These are phyloP conservation scores for Paramecium octaurelia DNA, from an alignment of 73 alveolate species.

Conservation along the genomic window DNA sequence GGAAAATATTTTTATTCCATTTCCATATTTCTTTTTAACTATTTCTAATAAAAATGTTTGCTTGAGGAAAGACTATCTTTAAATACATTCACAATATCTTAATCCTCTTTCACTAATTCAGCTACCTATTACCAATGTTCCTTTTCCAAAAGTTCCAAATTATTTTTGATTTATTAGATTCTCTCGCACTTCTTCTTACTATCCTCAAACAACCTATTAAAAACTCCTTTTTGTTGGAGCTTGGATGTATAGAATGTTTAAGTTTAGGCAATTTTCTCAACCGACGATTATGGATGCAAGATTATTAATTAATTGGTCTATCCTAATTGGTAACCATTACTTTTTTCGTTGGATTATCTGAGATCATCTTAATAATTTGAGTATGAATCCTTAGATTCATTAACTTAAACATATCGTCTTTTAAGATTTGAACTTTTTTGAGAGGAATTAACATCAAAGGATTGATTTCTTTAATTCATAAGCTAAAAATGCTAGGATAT, in stretches of 20 bases:
- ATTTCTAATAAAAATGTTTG: slow-evolving; percentile 29
- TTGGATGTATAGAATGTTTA: not conserved
- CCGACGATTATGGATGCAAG: not conserved
- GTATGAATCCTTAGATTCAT: not conserved
- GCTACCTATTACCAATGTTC: slow-evolving; percentile 25
- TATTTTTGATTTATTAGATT: not conserved
- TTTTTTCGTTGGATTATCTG: not conserved
- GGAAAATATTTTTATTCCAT: not conserved
- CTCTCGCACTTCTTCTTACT: not conserved
- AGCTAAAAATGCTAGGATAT: not conserved
- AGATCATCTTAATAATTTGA: not conserved
- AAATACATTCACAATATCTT: not conserved
- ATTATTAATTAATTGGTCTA: not conserved
- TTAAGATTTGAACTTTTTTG: not conserved
- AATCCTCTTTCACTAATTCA: not conserved
- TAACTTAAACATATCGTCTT: not conserved
- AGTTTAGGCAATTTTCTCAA: not conserved
- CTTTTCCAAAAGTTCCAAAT: not conserved
- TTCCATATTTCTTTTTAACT: slow-evolving; percentile 13
- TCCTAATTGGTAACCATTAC: not conserved
- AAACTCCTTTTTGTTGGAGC: not conserved
- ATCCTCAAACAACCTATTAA: slow-evolving; percentile 11
- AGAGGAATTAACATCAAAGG: not conserved
- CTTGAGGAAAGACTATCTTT: not conserved
- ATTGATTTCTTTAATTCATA: not conserved